These are phyloP conservation scores for Corylus americana DNA, from an alignment of 306 rosid species.

Conservation along the genomic window DNA sequence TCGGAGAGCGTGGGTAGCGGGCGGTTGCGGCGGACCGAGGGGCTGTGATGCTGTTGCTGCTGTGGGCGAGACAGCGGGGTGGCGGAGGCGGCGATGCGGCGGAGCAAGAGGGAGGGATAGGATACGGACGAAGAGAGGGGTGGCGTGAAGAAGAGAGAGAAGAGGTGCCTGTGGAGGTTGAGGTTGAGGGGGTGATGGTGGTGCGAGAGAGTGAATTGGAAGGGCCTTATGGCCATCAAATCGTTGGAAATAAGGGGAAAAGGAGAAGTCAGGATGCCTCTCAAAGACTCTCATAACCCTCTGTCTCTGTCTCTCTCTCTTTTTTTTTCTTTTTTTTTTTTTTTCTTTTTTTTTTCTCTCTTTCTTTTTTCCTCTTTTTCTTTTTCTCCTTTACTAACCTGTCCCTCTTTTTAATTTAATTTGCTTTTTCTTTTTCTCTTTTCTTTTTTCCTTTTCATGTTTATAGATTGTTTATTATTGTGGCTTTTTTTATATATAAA, in stretches of 20 bases:
- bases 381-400: not conserved
- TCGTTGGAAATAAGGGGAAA: slow-evolving; percentile 18
- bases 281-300: not conserved
- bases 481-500: too few relatives aligned
- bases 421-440: not conserved
- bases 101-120: slow-evolving; percentile 32
- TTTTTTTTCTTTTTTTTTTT: not conserved
- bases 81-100: slow-evolving; percentile 43
- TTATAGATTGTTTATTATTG: too few relatives aligned
- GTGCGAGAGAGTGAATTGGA: slow-evolving; percentile 53
- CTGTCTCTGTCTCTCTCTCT: too few relatives aligned
- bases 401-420: too few relatives aligned
- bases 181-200: not conserved
- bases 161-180: not conserved
- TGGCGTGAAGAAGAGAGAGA: slow-evolving; percentile 31
- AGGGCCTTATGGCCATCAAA: slow-evolving; percentile 86
- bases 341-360: not conserved
- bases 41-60: slow-evolving; percentile 12
- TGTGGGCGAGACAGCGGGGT: slow-evolving; percentile 34
- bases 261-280: not conserved
- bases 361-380: not conserved
- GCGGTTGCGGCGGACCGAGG: slow-evolving; percentile 30
- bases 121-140: slow-evolving; percentile 10
- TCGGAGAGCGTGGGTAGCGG: slow-evolving; percentile 28
- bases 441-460: too few relatives aligned